Conservation (phyloP, 2,329 filamentous ascomycete species). For the Pseudogymnoascus sp. region DNA sequence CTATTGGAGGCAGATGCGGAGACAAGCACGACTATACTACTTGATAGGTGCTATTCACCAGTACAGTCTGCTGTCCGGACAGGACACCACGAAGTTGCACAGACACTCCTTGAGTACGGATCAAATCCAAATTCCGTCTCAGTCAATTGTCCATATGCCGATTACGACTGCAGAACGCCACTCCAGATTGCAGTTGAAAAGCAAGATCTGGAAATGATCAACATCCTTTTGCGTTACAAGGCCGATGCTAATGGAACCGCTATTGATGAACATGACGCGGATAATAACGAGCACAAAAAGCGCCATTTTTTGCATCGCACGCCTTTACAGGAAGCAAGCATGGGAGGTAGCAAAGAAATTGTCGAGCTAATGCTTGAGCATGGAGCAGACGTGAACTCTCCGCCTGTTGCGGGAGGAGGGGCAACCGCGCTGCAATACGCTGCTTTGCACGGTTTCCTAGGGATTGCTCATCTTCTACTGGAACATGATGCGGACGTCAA, state of each 20-base stretch:
- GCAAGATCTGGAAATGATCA: neutral
- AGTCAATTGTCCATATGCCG: neutral
- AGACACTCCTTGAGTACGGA: neutral
- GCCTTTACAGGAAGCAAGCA: neutral
- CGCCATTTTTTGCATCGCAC: neutral
- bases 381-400: constrained; percentile 13
- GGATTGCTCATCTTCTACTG: constrained; percentile 20
- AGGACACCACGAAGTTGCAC: neutral
- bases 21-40: neutral
- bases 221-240: neutral
- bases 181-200: neutral
- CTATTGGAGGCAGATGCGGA: neutral
- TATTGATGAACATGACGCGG: neutral
- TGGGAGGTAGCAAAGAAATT: neutral
- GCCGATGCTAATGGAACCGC: neutral
- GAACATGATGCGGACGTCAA: constrained; percentile 22
- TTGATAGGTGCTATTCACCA: neutral
- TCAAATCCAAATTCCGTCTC: neutral
- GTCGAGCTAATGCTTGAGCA: neutral
- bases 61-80: neutral
- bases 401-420: constrained; percentile 9
- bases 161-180: neutral
- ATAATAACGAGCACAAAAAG: neutral
- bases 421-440: constrained; percentile 23
- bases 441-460: constrained; percentile 14